Evolutionary conservation across 208 protist genomes (phyloP).

Genomic region (Leishmania tarentolae): DNA sequence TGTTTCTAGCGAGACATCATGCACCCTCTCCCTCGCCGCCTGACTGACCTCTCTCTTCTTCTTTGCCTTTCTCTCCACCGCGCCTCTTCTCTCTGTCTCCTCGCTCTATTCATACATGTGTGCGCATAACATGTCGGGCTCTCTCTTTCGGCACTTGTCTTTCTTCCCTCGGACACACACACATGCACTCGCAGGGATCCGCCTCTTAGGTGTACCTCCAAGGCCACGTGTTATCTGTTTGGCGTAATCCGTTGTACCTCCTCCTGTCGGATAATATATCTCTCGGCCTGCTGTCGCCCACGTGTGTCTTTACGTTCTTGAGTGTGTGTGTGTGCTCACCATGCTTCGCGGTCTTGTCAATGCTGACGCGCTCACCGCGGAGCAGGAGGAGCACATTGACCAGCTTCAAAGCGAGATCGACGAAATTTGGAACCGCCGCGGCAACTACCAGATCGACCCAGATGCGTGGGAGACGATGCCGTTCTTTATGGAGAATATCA

Average conservation of each 20-base stretch:
- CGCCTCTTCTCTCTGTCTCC: background rate
- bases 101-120: background rate
- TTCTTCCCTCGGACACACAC: background rate
- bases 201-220: background rate
- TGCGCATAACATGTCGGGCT: background rate
- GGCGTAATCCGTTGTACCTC: background rate
- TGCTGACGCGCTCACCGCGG: slow-evolving; percentile 42
- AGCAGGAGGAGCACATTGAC: slow-evolving; percentile 73
- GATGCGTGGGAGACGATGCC: slow-evolving; percentile 89
- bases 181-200: background rate
- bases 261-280: no score
- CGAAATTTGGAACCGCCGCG: slow-evolving; percentile 85
- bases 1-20: background rate
- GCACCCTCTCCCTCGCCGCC: background rate
- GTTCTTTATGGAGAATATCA: slow-evolving; percentile 90
- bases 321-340: background rate
- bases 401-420: slow-evolving; percentile 83
- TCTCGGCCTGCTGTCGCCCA: background rate
- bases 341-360: slow-evolving; percentile 59
- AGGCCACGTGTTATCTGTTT: background rate
- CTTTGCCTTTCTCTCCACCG: background rate
- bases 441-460: slow-evolving; percentile 84
- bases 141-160: background rate
- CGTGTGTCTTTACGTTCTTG: background rate
- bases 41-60: background rate